Percentiles rank a stretch among this genome's conserved stretches.
Conservation (phyloP, 108 stramenopile genomes). For the Schizochytrium sp. region DNA sequence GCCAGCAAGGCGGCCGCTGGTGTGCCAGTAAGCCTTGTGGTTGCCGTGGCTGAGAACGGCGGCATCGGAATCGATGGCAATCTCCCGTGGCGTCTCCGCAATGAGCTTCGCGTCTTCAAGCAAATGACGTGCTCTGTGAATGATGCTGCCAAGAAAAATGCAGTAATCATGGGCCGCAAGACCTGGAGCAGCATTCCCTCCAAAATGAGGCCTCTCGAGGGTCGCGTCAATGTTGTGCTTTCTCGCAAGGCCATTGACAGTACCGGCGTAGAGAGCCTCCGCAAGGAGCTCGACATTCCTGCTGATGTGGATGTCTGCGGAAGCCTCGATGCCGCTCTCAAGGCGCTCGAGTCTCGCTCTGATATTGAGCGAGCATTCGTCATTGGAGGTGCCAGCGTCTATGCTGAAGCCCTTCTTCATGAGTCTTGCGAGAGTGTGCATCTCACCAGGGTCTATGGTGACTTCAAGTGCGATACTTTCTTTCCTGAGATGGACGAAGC, state of each 20-base stretch:
- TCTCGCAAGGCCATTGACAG: slow-evolving; percentile 67
- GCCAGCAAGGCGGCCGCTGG: neutral
- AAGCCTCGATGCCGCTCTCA: slow-evolving; percentile 85
- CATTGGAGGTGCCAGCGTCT: slow-evolving; percentile 93
- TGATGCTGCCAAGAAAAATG: slow-evolving; percentile 79
- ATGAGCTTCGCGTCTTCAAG: slow-evolving; percentile 70
- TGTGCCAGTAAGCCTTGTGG: slow-evolving; percentile 45
- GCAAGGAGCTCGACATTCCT: slow-evolving; percentile 65
- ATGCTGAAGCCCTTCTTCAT: slow-evolving; percentile 81
- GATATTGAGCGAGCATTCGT: slow-evolving; percentile 86
- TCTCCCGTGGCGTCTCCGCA: slow-evolving; percentile 43
- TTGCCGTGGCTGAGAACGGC: slow-evolving; percentile 73
- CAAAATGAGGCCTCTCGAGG: slow-evolving; percentile 90
- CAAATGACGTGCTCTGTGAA: slow-evolving; percentile 63
- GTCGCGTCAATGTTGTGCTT: slow-evolving; percentile 92
- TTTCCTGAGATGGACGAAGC: slow-evolving; percentile 67
- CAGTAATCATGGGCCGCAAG: slow-evolving; percentile 99
- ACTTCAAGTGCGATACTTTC: slow-evolving; percentile 68
- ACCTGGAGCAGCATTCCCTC: slow-evolving; percentile 97
- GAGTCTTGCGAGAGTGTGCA: slow-evolving; percentile 66
- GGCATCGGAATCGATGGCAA: slow-evolving; percentile 69
- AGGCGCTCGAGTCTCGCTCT: slow-evolving; percentile 69
- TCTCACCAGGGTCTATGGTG: slow-evolving; percentile 68
- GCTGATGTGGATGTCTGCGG: slow-evolving; percentile 81
- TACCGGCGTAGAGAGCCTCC: neutral